Conservation (phyloP, 2,329 filamentous ascomycete genomes). For the Xylaria hypoxylon region DNA sequence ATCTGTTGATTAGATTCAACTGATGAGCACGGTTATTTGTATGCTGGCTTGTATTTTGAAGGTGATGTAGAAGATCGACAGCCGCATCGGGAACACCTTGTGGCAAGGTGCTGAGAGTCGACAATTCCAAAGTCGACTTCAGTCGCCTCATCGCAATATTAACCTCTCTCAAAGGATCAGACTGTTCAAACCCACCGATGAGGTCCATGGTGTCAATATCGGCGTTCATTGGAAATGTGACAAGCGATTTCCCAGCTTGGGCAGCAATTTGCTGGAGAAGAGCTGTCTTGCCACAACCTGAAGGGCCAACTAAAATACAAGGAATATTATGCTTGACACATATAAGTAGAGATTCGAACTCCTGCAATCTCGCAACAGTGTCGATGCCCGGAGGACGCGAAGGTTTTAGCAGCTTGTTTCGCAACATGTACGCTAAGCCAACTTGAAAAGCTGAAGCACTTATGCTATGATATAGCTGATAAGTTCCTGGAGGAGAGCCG, state of each 20-base stretch:
- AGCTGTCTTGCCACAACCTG: conserved; percentile 87
- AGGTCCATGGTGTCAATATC: conserved; percentile 98
- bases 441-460: conserved; percentile 77
- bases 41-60: conserved; percentile 59
- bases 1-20: conserved; percentile 53
- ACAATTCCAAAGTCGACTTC: conserved; percentile 58
- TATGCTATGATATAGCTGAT: conserved; percentile 79
- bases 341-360: conserved; percentile 87
- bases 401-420: conserved; percentile 67
- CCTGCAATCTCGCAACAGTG: conserved; percentile 68
- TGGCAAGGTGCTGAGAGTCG: conserved; percentile 62
- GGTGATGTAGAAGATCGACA: conserved; percentile 62
- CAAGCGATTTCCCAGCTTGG: conserved; percentile 77
- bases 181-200: conserved; percentile 95
- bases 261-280: conserved; percentile 85
- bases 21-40: conserved; percentile 54
- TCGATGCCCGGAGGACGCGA: conserved; percentile 64
- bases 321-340: conserved; percentile 89
- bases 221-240: conserved; percentile 89
- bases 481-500: conserved; percentile 60
- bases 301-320: conserved; percentile 85
- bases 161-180: conserved; percentile 81
- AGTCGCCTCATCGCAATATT: conserved; percentile 66
- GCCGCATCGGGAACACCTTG: conserved; percentile 59
- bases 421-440: conserved; percentile 76